phyloP scores from a whole-genome alignment of 2,329 filamentous ascomycete genomes.

The Alternaria solani region DNA sequence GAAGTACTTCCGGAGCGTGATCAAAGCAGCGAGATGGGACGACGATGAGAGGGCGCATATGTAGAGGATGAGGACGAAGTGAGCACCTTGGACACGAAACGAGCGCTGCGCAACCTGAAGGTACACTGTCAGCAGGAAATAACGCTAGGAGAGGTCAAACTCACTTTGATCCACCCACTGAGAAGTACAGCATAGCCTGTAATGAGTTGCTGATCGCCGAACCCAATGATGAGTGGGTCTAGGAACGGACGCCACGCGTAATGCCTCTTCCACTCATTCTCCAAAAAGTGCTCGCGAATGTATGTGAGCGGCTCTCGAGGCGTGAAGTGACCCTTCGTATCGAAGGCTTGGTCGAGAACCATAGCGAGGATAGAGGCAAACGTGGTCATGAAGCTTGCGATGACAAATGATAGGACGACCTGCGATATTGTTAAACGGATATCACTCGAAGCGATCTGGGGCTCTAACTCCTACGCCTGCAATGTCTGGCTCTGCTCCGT shows the following conservation, averaged over 20 bases:
- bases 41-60: slow-evolving; percentile 42
- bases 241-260: slow-evolving; percentile 43
- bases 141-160: background rate
- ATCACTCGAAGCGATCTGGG: background rate
- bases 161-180: slow-evolving; percentile 43
- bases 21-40: slow-evolving; percentile 44
- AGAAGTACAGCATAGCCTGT: slow-evolving; percentile 44
- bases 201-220: slow-evolving; percentile 44
- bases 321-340: slow-evolving; percentile 36
- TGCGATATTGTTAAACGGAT: slow-evolving; percentile 3
- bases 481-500: slow-evolving; percentile 42
- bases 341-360: slow-evolving; percentile 42
- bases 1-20: slow-evolving; percentile 44
- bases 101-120: slow-evolving; percentile 34
- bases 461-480: slow-evolving; percentile 37
- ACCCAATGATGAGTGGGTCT: slow-evolving; percentile 42
- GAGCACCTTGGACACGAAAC: slow-evolving; percentile 38
- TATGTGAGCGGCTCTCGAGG: slow-evolving; percentile 30
- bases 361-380: slow-evolving; percentile 42
- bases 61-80: slow-evolving; percentile 45
- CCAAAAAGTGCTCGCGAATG: slow-evolving; percentile 32
- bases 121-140: background rate
- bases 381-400: slow-evolving; percentile 43
- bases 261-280: slow-evolving; percentile 41
- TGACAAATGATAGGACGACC: slow-evolving; percentile 44